Conservation (phyloP, 371 early-diverging fungal genomes). For the Mycotypha africana region DNA sequence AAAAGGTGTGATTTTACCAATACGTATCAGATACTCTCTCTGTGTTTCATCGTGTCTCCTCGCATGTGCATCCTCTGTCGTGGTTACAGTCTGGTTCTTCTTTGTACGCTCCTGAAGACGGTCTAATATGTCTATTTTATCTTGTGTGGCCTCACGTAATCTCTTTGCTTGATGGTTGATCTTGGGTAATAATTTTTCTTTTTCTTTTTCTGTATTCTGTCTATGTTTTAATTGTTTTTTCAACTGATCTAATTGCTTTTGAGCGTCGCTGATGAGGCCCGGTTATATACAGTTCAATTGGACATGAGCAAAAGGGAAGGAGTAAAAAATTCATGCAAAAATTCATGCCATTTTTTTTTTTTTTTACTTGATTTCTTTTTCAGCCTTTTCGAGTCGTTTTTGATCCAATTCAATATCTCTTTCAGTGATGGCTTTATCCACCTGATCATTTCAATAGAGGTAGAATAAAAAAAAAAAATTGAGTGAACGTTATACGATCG, state of each 20-base stretch:
- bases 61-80: conserved; percentile 7
- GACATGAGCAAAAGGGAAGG: no score
- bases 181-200: conserved; percentile 18
- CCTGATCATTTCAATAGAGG: no score
- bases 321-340: background rate
- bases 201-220: conserved; percentile 16
- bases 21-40: conserved; percentile 63
- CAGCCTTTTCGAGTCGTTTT: conserved; percentile 49
- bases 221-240: conserved; percentile 40
- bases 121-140: conserved; percentile 42
- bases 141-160: conserved; percentile 32
- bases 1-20: conserved; percentile 80
- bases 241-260: conserved; percentile 27
- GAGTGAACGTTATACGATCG: no score
- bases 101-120: conserved; percentile 30
- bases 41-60: conserved; percentile 45
- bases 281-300: no score
- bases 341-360: background rate
- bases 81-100: background rate
- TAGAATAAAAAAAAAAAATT: conserved; percentile 12
- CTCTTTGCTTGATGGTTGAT: conserved; percentile 33
- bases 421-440: conserved; percentile 51
- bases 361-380: conserved; percentile 34
- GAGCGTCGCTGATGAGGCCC: conserved; percentile 19
- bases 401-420: conserved; percentile 50